Evolutionary conservation across 768 basidiomycete genomes (phyloP).

Genomic region (Boletus sp.): DNA sequence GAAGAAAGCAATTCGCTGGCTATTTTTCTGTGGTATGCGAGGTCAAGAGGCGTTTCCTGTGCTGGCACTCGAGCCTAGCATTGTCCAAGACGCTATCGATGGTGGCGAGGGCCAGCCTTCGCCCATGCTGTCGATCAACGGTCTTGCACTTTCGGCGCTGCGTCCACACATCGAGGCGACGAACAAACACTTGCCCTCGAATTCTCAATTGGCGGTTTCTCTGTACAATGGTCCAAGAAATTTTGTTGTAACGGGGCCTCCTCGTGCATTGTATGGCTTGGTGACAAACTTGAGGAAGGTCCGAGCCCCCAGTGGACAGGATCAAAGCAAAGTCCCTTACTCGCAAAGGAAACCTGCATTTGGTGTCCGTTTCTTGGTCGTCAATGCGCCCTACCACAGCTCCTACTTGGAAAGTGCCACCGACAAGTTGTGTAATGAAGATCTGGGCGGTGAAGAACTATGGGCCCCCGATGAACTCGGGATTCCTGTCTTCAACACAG

Average conservation of each 20-base stretch:
- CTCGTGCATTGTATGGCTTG: conserved; percentile 90
- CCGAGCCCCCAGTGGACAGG: conserved; percentile 80
- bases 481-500: conserved; percentile 90
- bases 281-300: conserved; percentile 89
- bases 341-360: conserved; percentile 95
- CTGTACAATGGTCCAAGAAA: conserved; percentile 89
- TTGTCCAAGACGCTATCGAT: conserved; percentile 84
- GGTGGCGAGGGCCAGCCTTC: conserved; percentile 92
- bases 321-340: conserved; percentile 92
- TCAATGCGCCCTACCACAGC: conserved; percentile 96
- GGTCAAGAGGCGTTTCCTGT: conserved; percentile 95
- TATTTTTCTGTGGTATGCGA: conserved; percentile 91
- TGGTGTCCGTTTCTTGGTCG: conserved; percentile 89
- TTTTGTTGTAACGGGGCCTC: conserved; percentile 90
- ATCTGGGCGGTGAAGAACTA: conserved; percentile 74
- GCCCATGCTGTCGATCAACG: conserved; percentile 91
- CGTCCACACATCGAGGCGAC: conserved; percentile 82
- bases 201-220: conserved; percentile 82
- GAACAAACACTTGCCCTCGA: conserved; percentile 78
- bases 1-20: conserved; percentile 83
- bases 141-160: conserved; percentile 72
- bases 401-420: conserved; percentile 73
- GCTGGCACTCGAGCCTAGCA: conserved; percentile 81
- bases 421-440: conserved; percentile 72
- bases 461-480: conserved; percentile 68